These are phyloP conservation scores for Penicillium sp. DNA, from an alignment of 2,329 filamentous ascomycete species.

Conservation along the genomic window DNA sequence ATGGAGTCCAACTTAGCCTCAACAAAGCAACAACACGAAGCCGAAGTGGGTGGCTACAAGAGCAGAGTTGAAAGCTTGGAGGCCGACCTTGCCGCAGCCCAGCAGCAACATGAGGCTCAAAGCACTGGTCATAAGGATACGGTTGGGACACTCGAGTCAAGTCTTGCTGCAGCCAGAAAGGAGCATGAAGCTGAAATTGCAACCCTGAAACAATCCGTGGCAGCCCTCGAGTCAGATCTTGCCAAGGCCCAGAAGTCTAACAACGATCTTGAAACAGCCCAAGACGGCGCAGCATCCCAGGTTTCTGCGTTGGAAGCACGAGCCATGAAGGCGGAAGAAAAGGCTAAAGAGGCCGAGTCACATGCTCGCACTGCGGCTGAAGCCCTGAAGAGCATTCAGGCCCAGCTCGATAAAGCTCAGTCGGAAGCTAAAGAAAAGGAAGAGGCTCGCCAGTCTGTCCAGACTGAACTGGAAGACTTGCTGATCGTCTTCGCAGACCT, in stretches of 20 bases:
- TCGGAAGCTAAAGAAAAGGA: conserved; percentile 49
- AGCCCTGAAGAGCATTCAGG: conserved; percentile 51
- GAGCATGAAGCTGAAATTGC: conserved; percentile 58
- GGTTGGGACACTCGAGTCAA: conserved; percentile 54
- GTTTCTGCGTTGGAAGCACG: conserved; percentile 49
- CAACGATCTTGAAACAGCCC: conserved; percentile 57
- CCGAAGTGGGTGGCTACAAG: conserved; percentile 58
- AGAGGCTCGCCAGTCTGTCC: conserved; percentile 59
- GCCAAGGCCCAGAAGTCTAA: conserved; percentile 49
- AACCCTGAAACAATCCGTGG: conserved; percentile 57
- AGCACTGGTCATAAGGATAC: conserved; percentile 57
- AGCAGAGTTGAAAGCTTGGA: conserved; percentile 58
- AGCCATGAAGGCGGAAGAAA: conserved; percentile 40
- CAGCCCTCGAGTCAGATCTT: conserved; percentile 51
- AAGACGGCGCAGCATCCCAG: conserved; percentile 50
- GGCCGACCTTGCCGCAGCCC: conserved; percentile 48
- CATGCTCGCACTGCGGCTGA: conserved; percentile 46
- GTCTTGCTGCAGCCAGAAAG: conserved; percentile 39
- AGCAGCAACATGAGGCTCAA: conserved; percentile 59
- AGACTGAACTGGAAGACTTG: conserved; percentile 74
- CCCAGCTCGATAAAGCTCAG: conserved; percentile 33
- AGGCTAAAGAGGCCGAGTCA: conserved; percentile 33
- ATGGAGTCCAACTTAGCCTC: conserved; percentile 44
- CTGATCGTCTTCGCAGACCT: conserved; percentile 76
- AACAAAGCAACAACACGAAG: conserved; percentile 46